Conservation (phyloP, 2,329 filamentous ascomycete genomes). For the Clonostachys sp. region DNA sequence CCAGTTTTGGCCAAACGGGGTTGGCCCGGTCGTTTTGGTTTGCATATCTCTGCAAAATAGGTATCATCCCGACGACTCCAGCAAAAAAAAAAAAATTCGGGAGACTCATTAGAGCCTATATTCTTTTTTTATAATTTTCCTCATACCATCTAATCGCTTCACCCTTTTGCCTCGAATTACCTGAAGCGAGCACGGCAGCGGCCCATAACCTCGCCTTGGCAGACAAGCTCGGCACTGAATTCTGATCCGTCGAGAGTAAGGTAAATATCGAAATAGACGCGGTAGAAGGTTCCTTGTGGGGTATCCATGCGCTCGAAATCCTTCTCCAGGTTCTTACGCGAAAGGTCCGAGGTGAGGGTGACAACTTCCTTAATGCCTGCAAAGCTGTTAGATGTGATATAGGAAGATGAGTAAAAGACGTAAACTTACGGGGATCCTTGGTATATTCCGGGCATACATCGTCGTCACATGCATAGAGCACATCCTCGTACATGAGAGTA, state of each 20-base stretch:
- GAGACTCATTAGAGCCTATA: too few relatives aligned
- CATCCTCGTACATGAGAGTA: conserved; percentile 99
- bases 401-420: neutral
- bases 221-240: conserved; percentile 98
- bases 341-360: conserved; percentile 93
- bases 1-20: too few relatives aligned
- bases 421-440: conserved; percentile 91
- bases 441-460: conserved; percentile 98
- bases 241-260: conserved; percentile 95
- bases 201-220: conserved; percentile 98
- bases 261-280: conserved; percentile 75
- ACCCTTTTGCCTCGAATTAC: conserved; percentile 21
- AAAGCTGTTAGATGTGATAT: conserved; percentile 14
- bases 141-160: too few relatives aligned
- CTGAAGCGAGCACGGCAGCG: conserved; percentile 88
- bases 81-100: too few relatives aligned
- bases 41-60: too few relatives aligned
- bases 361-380: conserved; percentile 98
- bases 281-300: conserved; percentile 92
- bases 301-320: conserved; percentile 99
- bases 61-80: too few relatives aligned
- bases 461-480: conserved; percentile 94
- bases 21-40: too few relatives aligned
- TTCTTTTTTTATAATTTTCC: too few relatives aligned
- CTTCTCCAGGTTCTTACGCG: conserved; percentile 97